Evolutionary conservation across 2,329 filamentous ascomycete species (phyloP).

Genomic region (Aspergillus hiratsukae): DNA sequence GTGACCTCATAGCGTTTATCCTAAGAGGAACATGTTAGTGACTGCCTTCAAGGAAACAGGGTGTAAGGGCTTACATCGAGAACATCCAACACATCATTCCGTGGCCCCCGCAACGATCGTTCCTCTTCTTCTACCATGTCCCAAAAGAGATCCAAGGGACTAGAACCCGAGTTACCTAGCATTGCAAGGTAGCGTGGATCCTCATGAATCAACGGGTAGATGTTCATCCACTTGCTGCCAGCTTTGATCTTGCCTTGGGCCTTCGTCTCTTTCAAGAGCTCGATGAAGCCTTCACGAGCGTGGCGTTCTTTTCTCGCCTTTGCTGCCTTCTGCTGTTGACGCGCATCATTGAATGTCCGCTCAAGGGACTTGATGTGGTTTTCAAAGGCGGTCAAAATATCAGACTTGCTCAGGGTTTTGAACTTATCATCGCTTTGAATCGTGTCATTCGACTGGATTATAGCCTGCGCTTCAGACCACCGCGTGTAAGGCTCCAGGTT

Average conservation of each 20-base stretch:
- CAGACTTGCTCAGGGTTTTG: conserved; percentile 76
- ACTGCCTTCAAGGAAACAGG: background rate
- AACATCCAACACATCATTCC: conserved; percentile 82
- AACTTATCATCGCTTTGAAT: conserved; percentile 83
- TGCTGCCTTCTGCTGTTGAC: conserved; percentile 79
- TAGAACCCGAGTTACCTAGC: conserved; percentile 78
- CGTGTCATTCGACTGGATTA: conserved; percentile 70
- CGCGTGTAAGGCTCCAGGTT: conserved; percentile 89
- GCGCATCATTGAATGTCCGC: conserved; percentile 82
- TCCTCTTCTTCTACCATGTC: conserved; percentile 93
- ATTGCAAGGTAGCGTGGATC: conserved; percentile 81
- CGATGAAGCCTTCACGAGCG: conserved; percentile 74
- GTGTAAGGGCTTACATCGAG: conserved; percentile 64
- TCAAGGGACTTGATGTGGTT: conserved; percentile 92
- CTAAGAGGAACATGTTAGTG: conserved; percentile 48
- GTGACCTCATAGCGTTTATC: conserved; percentile 90
- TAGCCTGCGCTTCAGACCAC: conserved; percentile 83
- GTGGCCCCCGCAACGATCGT: conserved; percentile 70
- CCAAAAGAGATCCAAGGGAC: conserved; percentile 90
- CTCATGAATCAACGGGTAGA: conserved; percentile 68
- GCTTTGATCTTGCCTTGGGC: conserved; percentile 78
- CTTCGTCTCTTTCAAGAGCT: conserved; percentile 70
- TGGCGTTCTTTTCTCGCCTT: conserved; percentile 80
- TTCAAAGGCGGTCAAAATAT: conserved; percentile 89
- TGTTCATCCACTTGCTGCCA: conserved; percentile 81